Evolutionary conservation across 139 green algal species (phyloP), one percentile per base, ranked within the genome.

Genomic region (Chlamydomonas sp.): DNA sequence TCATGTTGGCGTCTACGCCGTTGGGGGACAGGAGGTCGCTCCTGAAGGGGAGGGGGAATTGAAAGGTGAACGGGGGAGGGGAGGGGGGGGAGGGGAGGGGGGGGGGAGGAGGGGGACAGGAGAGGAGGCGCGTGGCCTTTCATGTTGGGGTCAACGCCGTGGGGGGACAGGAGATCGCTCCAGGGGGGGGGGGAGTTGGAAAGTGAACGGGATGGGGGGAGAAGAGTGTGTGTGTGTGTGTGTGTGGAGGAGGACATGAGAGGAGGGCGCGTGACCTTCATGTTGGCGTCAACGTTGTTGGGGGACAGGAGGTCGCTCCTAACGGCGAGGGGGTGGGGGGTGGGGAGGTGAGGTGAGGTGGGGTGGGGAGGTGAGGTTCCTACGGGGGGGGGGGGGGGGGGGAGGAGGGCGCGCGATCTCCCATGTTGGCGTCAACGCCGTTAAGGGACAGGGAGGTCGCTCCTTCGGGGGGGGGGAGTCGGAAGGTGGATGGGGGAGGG

Each of bases 221-320:
- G n/a, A n/a, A 13, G 13, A 35, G 20, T 63, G 54, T 63, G 54
- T 63, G 54, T 63, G 54, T 63, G 22, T 28, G 29, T 63, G 54
- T 63, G 13, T 24, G 22, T 35, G 6, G 13, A 30, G 54, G 13
- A 33, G n/a, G 20, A 63, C 13, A 63, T 63, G 20, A 16, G 29
- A 28, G 13, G 6, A 30, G 20, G 76, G 10, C 90, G 80, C 3
- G 90, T 96, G 59, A 96, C 83, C 70, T 96, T 96, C 65, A 91
- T 78, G 5, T 83, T 78, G 34, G 67, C 69, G 1, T 31, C 74
- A 31, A 78, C 48, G 3, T 30, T 68, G 0, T 33, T 83, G 2
- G 69, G 72, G 8, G 72, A 80, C 16, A 83, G 33, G 26, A 82
- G 30, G 31, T 82, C 80, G 63, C 78, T 83, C 70, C 26, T 24